Evolutionary conservation across 2,329 filamentous ascomycete genomes (phyloP), one percentile per base, ranked within the genome.

Genomic region (Trichoderma sp.): DNA sequence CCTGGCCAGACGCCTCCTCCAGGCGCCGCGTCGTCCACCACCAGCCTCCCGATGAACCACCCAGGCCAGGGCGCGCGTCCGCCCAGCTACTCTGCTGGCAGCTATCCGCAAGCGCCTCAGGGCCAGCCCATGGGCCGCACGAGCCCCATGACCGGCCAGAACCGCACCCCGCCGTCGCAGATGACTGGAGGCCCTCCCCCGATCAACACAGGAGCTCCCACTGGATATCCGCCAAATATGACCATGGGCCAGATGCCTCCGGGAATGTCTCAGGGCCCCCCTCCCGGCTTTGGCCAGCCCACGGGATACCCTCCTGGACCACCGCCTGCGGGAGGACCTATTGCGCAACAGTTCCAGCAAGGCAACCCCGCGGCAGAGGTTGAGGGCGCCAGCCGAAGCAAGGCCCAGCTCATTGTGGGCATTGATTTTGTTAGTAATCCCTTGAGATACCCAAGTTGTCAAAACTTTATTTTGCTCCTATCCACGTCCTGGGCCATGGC

Each of bases 401-500:
- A 97, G 85, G 92, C 96, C 65, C 96, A 98, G 84, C 86, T 99
- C 76, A 99, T 99, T 80, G 96, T 99, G 68, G 96, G 96, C 74
- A 98, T 99, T 79, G 96, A 99, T 82, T 99, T 99, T 86, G 96
- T 97, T 84, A 83, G 90, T 76, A 53, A 6, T 2, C 7, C 52
- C 37, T 53, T 21, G 40, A 52, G 40, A 52, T 33, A 63, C 47
- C 57, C 53, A 16, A 49, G 27, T 4, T 27, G 58, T 37, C n/a
- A 11, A 11, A 37, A 47, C 6, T 24, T 33, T 49, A 49, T 11
- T 47, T 40, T 24, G 4, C 37, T n/a, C 24, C 31, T 47, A 11
- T 61, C 27, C 35, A 49, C 16, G 27, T 37, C 4, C 27, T 49
- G 47, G 47, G 47, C 5, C 21, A 11, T 49, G 47, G 21, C 47